A percentile compares a stretch with the other conserved stretches of the same genome.
Conservation (phyloP, 2,329 filamentous ascomycete species). For the Hansfordia pulvinata region DNA sequence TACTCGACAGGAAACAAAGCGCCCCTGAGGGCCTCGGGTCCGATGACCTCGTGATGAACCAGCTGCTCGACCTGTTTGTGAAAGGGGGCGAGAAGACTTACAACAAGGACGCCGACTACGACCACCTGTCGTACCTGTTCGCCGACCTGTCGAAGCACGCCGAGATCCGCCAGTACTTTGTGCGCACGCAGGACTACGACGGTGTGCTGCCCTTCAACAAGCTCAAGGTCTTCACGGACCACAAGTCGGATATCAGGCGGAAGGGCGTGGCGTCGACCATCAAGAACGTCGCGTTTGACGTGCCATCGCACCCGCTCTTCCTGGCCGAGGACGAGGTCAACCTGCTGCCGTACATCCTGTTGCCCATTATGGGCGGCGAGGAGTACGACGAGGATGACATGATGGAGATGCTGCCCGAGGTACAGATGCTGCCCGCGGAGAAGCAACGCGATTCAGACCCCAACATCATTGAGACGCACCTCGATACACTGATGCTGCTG, state of each 20-base stretch:
- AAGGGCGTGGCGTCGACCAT: constrained; percentile 94
- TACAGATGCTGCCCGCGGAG: constrained; percentile 79
- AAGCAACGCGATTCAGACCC: constrained; percentile 71
- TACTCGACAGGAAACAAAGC: constrained; percentile 55
- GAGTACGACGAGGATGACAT: constrained; percentile 81
- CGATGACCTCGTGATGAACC: constrained; percentile 67
- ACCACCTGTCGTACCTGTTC: constrained; percentile 90
- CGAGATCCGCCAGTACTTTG: constrained; percentile 62
- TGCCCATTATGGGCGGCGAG: constrained; percentile 79
- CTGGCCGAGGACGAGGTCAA: constrained; percentile 61
- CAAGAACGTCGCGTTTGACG: constrained; percentile 84
- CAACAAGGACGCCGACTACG: constrained; percentile 76
- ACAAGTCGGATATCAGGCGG: constrained; percentile 67
- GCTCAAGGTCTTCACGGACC: constrained; percentile 87
- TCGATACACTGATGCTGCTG: constrained; percentile 77
- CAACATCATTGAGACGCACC: constrained; percentile 69
- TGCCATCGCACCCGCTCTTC: constrained; percentile 57
- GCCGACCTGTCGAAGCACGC: constrained; percentile 80
- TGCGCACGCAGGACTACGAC: constrained; percentile 63
- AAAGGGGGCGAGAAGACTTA: constrained; percentile 73
- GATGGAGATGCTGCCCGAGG: constrained; percentile 74
- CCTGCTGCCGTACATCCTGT: constrained; percentile 74
- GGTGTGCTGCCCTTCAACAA: constrained; percentile 80
- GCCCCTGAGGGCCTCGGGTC: constrained; percentile 57
- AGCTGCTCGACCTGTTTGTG: constrained; percentile 91